Conservation (phyloP, 2,329 filamentous ascomycete species). For the Calycina marina region DNA sequence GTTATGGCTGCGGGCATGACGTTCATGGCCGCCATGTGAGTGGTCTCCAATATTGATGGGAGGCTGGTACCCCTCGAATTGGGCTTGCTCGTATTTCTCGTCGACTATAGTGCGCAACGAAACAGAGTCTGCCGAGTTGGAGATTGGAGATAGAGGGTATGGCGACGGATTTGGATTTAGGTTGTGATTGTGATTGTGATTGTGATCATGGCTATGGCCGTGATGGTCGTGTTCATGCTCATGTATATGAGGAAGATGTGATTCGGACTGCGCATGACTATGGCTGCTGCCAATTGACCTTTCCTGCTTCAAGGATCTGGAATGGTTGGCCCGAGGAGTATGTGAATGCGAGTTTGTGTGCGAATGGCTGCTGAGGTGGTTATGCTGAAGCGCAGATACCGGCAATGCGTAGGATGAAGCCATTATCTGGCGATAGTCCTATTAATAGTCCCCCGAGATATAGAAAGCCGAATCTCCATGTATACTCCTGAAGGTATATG, state of each 20-base stretch:
- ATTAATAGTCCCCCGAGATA: conserved; percentile 8
- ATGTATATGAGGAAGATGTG: conserved; percentile 9
- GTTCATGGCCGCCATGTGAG: conserved; percentile 14
- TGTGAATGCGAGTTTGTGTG: conserved; percentile 26
- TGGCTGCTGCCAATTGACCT: conserved; percentile 17
- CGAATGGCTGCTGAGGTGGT: conserved; percentile 20
- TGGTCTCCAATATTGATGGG: conserved; percentile 9
- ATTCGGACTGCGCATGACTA: conserved; percentile 18
- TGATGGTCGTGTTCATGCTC: conserved; percentile 3
- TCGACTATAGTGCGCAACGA: too few relatives aligned
- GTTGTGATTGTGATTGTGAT: conserved; percentile 5
- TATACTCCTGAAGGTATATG: too few relatives aligned
- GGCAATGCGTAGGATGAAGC: conserved; percentile 23
- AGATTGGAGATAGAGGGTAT: background rate
- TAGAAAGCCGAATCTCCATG: too few relatives aligned
- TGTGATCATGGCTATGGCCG: conserved; percentile 6
- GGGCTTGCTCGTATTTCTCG: conserved; percentile 1
- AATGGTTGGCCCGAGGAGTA: conserved; percentile 12
- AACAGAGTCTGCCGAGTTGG: too few relatives aligned
- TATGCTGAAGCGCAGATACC: conserved; percentile 20
- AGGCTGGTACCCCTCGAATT: conserved; percentile 11
- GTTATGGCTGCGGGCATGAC: conserved; percentile 16
- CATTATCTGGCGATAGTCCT: conserved; percentile 13
- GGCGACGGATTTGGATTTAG: conserved; percentile 3
- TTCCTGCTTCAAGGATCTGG: conserved; percentile 14